A percentile compares a stretch with the other conserved stretches of the same genome.
Conservation (phyloP, 1,284 basidiomycete genomes). For the Tremellales sp. region DNA sequence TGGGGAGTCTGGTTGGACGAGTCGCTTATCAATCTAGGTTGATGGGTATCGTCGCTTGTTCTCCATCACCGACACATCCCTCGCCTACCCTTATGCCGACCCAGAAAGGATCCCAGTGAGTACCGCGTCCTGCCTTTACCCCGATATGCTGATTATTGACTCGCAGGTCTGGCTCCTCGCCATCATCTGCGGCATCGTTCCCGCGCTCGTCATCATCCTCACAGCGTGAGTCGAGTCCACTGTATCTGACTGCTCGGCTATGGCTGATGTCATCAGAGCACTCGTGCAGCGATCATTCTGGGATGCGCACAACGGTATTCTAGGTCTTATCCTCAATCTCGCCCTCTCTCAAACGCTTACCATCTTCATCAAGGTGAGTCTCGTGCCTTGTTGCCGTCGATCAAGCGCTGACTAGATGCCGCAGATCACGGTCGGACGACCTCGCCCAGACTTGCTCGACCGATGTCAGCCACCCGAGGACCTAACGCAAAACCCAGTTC, state of each 20-base stretch:
- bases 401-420: neutral
- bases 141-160: slow-evolving; percentile 4
- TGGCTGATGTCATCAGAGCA: slow-evolving; percentile 36
- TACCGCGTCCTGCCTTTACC: too few relatives aligned
- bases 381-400: neutral
- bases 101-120: slow-evolving; percentile 80
- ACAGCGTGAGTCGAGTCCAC: slow-evolving; percentile 53
- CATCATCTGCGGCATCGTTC: slow-evolving; percentile 64
- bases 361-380: slow-evolving; percentile 65
- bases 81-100: slow-evolving; percentile 64
- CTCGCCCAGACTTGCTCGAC: slow-evolving; percentile 76
- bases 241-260: neutral
- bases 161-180: slow-evolving; percentile 57
- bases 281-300: slow-evolving; percentile 71
- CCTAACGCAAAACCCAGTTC: slow-evolving; percentile 60
- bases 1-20: neutral
- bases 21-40: slow-evolving; percentile 42
- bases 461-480: slow-evolving; percentile 74
- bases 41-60: slow-evolving; percentile 80
- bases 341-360: slow-evolving; percentile 60
- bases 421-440: slow-evolving; percentile 69
- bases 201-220: slow-evolving; percentile 63
- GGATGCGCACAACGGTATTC: slow-evolving; percentile 77
- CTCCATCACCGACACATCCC: slow-evolving; percentile 69
- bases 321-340: slow-evolving; percentile 54